Base-by-base conservation (phyloP, 176 grass and related monocot species). In the Luzula sylvatica region DNA sequence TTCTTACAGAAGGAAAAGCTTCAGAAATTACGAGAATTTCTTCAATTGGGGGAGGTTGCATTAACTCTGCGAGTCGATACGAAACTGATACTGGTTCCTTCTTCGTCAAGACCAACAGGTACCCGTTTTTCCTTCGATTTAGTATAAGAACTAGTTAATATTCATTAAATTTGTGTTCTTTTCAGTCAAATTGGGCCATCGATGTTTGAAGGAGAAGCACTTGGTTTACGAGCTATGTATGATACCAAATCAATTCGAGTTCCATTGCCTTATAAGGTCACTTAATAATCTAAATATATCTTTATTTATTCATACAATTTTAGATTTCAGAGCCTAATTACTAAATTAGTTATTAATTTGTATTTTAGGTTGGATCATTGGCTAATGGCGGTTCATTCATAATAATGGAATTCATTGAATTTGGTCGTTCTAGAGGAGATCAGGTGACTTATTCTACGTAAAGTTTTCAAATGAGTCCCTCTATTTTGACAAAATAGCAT, bases 361-460 rank as follows among this genome's bases (percentile, higher is more conserved):
- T 21, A 39, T 13, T 69, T 46, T 57, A 98, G 92, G 85, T 87
- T 74, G 78, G 81, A 2, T 50, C 72, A 0, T 76, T 98, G 55
- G 81, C 81, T 20, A 69, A 49, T 20, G 86, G 81, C 39, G 92
- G 92, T 50, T 98, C 92, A 23, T 98, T 79, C 77, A 90, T 98
- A 43, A 83, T 98, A 50, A 90, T 98, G 85, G 85, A 98, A 63
- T 98, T 78, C 65, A 98, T 90, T 77, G 65, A 87, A 46, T 98
- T 90, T 53, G 85, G 85, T 26, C 26, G 69, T 59, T 86, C 75
- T 43, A 83, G 81, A 50, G 71, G 71, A 65, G 66, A 78, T 61
- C 92, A 98, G 92, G 92, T 98, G 53, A 64, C 46, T 8, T 19
- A 47, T 46, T 20, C 13, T 45, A 20, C 46, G 15, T 19, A 63